These are phyloP conservation scores for Fusarium tanahbumbuense DNA, from an alignment of 2,329 filamentous ascomycete species.

Conservation along the genomic window DNA sequence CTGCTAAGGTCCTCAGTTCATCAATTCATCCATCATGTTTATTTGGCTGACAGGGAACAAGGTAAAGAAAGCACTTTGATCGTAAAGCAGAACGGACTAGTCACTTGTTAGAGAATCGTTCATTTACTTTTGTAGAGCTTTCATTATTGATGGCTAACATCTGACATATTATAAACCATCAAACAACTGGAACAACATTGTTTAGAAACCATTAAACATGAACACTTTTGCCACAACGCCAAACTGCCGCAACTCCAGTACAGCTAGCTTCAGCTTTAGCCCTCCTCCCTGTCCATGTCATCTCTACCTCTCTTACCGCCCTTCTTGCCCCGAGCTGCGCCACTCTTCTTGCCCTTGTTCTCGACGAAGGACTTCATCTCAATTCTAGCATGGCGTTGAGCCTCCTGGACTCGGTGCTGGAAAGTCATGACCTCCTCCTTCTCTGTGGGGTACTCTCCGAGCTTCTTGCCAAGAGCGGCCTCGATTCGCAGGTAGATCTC, in stretches of 20 bases:
- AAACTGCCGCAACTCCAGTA: slow-evolving; percentile 17
- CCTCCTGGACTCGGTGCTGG: slow-evolving; percentile 81
- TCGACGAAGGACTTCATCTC: slow-evolving; percentile 87
- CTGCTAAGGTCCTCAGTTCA: not conserved
- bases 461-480: slow-evolving; percentile 80
- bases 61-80: not conserved
- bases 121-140: not conserved
- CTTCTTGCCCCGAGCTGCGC: slow-evolving; percentile 57
- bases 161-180: not conserved
- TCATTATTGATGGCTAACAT: not conserved
- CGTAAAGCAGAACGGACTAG: not conserved
- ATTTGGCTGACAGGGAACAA: fast-evolving
- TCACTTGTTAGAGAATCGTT: not conserved
- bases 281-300: slow-evolving; percentile 82
- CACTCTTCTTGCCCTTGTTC: slow-evolving; percentile 68
- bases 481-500: slow-evolving; percentile 87
- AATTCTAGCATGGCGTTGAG: slow-evolving; percentile 80
- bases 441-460: slow-evolving; percentile 74
- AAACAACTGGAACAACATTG: slow-evolving; percentile 7
- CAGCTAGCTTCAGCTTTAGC: slow-evolving; percentile 55
- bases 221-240: slow-evolving; percentile 35
- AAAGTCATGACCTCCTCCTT: slow-evolving; percentile 91
- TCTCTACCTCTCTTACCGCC: slow-evolving; percentile 60
- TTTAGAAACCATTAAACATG: slow-evolving; percentile 15
- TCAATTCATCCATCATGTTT: not conserved